Base-by-base conservation (phyloP, 225 moss, liverwort and hornwort species). In the Marchantia polymorpha region DNA sequence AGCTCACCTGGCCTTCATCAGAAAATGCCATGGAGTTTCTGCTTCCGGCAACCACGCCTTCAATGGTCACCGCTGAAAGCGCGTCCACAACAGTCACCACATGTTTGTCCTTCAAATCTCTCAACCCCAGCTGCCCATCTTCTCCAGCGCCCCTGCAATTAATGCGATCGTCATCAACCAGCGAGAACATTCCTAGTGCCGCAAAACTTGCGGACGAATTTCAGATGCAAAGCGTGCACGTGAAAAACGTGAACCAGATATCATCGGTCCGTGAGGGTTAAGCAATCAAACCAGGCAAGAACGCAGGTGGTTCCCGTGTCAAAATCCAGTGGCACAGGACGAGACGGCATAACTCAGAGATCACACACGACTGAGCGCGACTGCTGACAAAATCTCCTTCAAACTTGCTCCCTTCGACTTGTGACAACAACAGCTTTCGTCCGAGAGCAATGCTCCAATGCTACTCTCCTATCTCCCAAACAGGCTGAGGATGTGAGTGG, bases 81-180 rank as follows among this genome's bases (percentile, higher is more conserved):
- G 83, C 67, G 12, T 86, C 79, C 29, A 90, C 78, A 39, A 81
- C 53, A 54, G 75, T 79, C 74, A 82, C 82, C 79, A 83, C 64
- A 59, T 76, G 75, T 56, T 82, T 84, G 77, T 90, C 85, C 51
- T 73, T 56, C 64, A 76, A 83, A 75, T 82, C 77, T 29, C 79
- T 77, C 61, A 90, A 65, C 50, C 90, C 90, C 59, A 90, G 86
- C 88, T 90, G 90, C 54, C 90, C 90, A 84, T 90, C 90, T 79
- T 90, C 90, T 13, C 90, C 90, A 66, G 90, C 86, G 50, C 90
- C 90, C 90, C 90, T 90, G 90, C 76, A 85, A 25, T 39, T 56
- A 83, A 59, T 52, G 26, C 20, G 4, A 76, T 58, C 55, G 46
- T 53, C 67, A 74, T 55, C 51, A 70, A 49, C 74, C 8, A 22